These are phyloP conservation scores for Rhododendron ferrugineum DNA, from an alignment of 148 eudicot species.

Conservation along the genomic window DNA sequence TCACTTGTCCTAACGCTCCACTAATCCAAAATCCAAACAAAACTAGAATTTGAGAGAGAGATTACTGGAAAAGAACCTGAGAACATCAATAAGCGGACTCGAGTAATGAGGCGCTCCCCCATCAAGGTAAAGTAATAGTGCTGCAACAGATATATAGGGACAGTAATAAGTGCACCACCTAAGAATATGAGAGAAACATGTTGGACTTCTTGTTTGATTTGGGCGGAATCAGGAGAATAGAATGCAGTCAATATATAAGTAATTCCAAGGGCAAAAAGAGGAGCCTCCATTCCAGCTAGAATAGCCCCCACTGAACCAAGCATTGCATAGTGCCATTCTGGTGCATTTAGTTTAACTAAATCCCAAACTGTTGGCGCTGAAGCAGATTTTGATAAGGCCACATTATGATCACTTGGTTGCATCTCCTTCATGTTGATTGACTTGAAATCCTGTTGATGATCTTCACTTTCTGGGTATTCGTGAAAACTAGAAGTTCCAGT, in stretches of 20 bases:
- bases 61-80: constrained; percentile 43
- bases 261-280: constrained; percentile 62
- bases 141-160: constrained; percentile 53
- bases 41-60: neutral
- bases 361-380: constrained; percentile 43
- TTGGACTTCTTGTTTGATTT: constrained; percentile 40
- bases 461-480: neutral
- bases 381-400: neutral
- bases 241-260: constrained; percentile 55
- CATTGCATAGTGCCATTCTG: constrained; percentile 57
- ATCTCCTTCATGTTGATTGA: constrained; percentile 16
- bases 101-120: constrained; percentile 68
- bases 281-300: constrained; percentile 58
- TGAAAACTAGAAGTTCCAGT: constrained; percentile 6
- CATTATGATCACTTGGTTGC: constrained; percentile 3
- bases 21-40: neutral
- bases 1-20: neutral
- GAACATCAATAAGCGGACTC: constrained; percentile 60
- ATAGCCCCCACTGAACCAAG: constrained; percentile 57
- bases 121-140: constrained; percentile 59
- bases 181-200: constrained; percentile 42
- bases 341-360: constrained; percentile 42
- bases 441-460: constrained; percentile 8
- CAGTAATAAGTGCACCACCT: constrained; percentile 36
- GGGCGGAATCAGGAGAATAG: constrained; percentile 42